Percentiles rank a stretch among this genome's conserved stretches.
Evolutionary conservation across 768 basidiomycete genomes (phyloP).

Genomic region (Trametes gibbosa): DNA sequence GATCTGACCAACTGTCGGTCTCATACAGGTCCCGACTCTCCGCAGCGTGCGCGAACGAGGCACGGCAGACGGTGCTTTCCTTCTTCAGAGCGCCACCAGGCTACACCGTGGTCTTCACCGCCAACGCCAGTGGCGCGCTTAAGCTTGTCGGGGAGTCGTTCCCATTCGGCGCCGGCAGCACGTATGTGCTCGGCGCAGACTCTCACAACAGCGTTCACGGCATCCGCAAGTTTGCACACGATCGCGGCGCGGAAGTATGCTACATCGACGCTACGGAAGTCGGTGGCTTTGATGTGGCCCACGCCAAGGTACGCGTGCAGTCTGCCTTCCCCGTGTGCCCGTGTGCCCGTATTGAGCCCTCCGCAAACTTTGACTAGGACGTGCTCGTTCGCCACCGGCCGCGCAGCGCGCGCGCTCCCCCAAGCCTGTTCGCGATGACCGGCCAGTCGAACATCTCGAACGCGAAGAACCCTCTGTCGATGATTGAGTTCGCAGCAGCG

Average conservation of each 20-base stretch:
- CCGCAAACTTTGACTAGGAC: conserved; percentile 37
- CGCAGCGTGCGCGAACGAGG: conserved; percentile 61
- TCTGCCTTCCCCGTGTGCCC: not conserved
- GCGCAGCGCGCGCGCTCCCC: conserved; percentile 39
- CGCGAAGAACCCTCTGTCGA: conserved; percentile 63
- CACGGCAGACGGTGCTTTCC: conserved; percentile 66
- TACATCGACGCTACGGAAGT: conserved; percentile 64
- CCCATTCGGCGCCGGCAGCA: conserved; percentile 58
- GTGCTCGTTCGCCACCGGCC: conserved; percentile 53
- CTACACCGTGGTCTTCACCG: conserved; percentile 79
- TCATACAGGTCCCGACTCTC: conserved; percentile 65
- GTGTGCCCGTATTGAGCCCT: conserved; percentile 9
- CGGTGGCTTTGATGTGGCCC: conserved; percentile 60
- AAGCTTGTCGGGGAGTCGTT: conserved; percentile 83
- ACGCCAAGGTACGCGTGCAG: conserved; percentile 52
- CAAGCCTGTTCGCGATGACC: conserved; percentile 71
- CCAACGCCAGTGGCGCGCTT: conserved; percentile 76
- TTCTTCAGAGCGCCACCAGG: conserved; percentile 76
- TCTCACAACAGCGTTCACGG: conserved; percentile 86
- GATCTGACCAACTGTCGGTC: not conserved
- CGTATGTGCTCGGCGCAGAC: conserved; percentile 69
- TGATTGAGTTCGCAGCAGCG: conserved; percentile 60
- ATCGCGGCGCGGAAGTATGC: conserved; percentile 51
- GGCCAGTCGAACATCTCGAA: conserved; percentile 84
- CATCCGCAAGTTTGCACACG: conserved; percentile 66